Conservation (phyloP, 2,329 filamentous ascomycete species). For the Pseudogymnoascus sp. region DNA sequence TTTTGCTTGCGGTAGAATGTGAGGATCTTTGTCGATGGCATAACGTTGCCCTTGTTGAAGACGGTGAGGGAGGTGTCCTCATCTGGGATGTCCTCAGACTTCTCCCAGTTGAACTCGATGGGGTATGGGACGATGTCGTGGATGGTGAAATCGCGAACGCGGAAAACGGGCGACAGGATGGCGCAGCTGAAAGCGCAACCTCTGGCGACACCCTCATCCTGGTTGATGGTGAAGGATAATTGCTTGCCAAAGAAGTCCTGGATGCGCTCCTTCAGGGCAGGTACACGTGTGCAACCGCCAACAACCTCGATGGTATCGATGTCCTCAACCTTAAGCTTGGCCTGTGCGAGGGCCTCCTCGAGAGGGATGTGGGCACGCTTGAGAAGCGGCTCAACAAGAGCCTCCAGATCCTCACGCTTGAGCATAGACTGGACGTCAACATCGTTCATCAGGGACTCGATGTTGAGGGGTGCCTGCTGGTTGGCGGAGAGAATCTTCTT, state of each 20-base stretch:
- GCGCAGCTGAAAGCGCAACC: constrained; percentile 97
- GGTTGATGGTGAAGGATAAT: constrained; percentile 94
- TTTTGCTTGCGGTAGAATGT: constrained; percentile 98
- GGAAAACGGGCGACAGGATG: constrained; percentile 94
- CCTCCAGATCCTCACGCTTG: constrained; percentile 90
- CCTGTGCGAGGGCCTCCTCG: constrained; percentile 89
- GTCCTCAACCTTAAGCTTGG: constrained; percentile 82
- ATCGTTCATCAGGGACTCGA: constrained; percentile 98
- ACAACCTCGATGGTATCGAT: constrained; percentile 92
- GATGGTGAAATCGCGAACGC: constrained; percentile 93
- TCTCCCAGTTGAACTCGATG: constrained; percentile 98
- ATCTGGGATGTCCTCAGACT: constrained; percentile 94
- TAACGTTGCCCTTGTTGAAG: constrained; percentile 93
- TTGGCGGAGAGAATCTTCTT: constrained; percentile 99
- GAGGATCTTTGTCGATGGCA: constrained; percentile 97
- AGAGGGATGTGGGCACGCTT: constrained; percentile 65
- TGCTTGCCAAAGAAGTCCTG: constrained; percentile 85
- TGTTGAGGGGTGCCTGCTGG: constrained; percentile 84
- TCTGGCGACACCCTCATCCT: constrained; percentile 92
- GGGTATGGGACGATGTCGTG: constrained; percentile 98
- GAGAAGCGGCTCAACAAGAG: constrained; percentile 78
- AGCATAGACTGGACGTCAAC: constrained; percentile 83
- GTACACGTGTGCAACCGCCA: constrained; percentile 90
- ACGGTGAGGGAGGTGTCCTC: constrained; percentile 96
- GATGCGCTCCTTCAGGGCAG: constrained; percentile 83